Conservation (phyloP, 148 eudicot genomes). For the Chenopodium suecicum region DNA sequence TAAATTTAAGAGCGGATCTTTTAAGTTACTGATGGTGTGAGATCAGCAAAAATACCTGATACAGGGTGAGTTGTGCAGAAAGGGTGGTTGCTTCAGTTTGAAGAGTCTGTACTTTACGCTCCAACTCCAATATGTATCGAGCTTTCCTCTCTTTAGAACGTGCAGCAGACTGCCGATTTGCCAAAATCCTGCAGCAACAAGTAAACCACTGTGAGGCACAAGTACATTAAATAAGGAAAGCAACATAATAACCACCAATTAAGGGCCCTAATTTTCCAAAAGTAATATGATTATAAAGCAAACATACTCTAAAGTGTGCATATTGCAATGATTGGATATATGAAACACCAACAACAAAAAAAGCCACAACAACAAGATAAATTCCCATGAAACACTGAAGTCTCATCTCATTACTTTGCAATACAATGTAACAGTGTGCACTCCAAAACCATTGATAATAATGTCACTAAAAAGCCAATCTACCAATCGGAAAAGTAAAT, state of each 20-base stretch:
- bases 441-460: not conserved
- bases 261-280: not conserved
- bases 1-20: not conserved
- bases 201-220: not conserved
- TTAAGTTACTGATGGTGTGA: not conserved
- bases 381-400: not conserved
- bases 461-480: not conserved
- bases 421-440: not conserved
- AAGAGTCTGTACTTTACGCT: conserved; percentile 52
- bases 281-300: not conserved
- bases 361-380: not conserved
- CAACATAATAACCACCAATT: not conserved
- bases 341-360: not conserved
- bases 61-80: conserved; percentile 56
- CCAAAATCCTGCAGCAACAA: conserved; percentile 46
- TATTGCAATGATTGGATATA: not conserved
- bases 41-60: conserved; percentile 33
- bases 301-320: not conserved
- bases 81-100: conserved; percentile 58
- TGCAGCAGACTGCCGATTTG: conserved; percentile 62
- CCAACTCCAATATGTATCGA: conserved; percentile 54
- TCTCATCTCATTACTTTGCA: not conserved
- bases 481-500: not conserved
- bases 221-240: not conserved
- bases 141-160: conserved; percentile 71